Percentiles rank a stretch among this genome's conserved stretches.
Evolutionary conservation across 805 yeast genomes (phyloP).

Genomic region (Wickerhamomyces pijperi): DNA sequence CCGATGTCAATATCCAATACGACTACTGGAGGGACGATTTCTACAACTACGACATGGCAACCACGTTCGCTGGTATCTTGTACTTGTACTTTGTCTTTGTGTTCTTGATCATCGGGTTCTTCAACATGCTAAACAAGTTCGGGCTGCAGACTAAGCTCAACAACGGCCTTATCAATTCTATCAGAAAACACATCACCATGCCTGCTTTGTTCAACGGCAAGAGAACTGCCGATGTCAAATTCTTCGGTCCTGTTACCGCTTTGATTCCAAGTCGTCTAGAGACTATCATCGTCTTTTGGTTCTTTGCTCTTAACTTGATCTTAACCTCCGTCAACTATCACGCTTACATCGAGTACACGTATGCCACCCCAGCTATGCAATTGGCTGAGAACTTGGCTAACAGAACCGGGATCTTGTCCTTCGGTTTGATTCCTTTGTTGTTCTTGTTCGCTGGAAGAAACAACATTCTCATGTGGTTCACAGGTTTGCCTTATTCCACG

Average conservation of each 20-base stretch:
- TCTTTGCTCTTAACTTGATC: constrained; percentile 17
- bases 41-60: constrained; percentile 13
- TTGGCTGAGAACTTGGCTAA: constrained; percentile 7
- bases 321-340: constrained; percentile 8
- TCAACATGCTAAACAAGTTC: constrained; percentile 19
- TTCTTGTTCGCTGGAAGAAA: constrained; percentile 63
- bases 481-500: constrained; percentile 55
- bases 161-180: constrained; percentile 10
- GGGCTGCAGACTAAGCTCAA: constrained; percentile 11
- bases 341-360: neutral
- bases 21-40: constrained; percentile 3
- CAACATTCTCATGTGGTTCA: constrained; percentile 45
- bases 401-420: constrained; percentile 16
- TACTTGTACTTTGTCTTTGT: constrained; percentile 29
- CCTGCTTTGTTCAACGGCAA: constrained; percentile 13
- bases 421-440: constrained; percentile 37
- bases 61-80: constrained; percentile 20
- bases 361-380: neutral
- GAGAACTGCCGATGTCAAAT: constrained; percentile 4
- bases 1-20: neutral
- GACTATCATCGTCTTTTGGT: constrained; percentile 23
- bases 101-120: constrained; percentile 23
- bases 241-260: constrained; percentile 3
- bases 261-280: constrained; percentile 16
- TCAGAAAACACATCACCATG: constrained; percentile 10